Base-by-base conservation (phyloP, 371 early-diverging fungal genomes). In the Lichtheimia hyalospora region DNA sequence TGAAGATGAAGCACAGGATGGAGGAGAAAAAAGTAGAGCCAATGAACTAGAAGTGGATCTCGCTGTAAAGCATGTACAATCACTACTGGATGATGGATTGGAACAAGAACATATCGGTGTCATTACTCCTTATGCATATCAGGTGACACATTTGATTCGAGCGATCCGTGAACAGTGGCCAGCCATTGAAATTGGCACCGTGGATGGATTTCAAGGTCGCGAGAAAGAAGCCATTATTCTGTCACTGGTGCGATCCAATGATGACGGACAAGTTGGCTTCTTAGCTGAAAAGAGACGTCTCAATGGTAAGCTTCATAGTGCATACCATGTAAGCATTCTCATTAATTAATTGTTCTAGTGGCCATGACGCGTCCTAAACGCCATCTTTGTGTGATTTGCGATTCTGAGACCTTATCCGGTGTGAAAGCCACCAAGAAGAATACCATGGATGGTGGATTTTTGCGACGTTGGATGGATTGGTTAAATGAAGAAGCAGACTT, bases 131-230 rank as follows among this genome's bases (percentile, higher is more conserved):
- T 96, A 94, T 73, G 83, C 82, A 18, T 93, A 82, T 0, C 97
- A 96, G 67, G 93, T 91, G 7, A 73, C 81, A 5, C 67, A 73
- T 25, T 57, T 86, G 15, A 63, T 66, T 49, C 57, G 64, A 20
- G 76, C 65, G 3, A 63, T 82, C 14, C 61, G 75, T 2, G 79
- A 78, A 16, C 57, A 59, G 27, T 74, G 73, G 70, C 75, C 71
- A 3, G 57, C 65, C 3, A 76, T 95, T 48, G 94, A 93, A 63
- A 85, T 95, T 20, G 92, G 91, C 0, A 88, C 92, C 3, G 96
- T 98, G 1, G 99, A 99, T 75, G 96, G 97, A 0, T 96, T 97
- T 66, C 99, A 99, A 70, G 98, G 99, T 0, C 84, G 94, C 56
- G 99, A 98, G 71, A 94, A 94, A 62, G 95, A 97, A 57, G 94